Conservation (phyloP, 2,329 filamentous ascomycete species). For the Colletotrichum brevisporum region DNA sequence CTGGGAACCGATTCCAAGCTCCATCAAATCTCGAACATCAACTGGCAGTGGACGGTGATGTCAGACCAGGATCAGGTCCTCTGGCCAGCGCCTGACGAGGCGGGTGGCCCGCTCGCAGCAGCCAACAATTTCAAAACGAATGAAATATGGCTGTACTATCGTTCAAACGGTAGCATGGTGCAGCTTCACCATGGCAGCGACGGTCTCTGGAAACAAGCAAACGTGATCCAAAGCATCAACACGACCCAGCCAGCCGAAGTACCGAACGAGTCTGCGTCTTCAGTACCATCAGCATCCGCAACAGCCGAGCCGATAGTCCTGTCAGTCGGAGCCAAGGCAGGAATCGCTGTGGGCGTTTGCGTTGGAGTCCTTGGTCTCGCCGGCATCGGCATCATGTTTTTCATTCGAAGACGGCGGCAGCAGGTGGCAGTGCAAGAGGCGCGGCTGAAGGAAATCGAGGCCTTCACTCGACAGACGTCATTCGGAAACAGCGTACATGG, state of each 20-base stretch:
- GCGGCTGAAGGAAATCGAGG: constrained; percentile 44
- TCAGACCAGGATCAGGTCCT: constrained; percentile 43
- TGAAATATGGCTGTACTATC: constrained; percentile 52
- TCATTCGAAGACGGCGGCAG: constrained; percentile 55
- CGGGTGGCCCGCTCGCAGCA: constrained; percentile 48
- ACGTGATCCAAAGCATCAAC: constrained; percentile 46
- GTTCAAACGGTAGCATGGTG: constrained; percentile 48
- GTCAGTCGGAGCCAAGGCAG: constrained; percentile 66
- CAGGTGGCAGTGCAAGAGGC: constrained; percentile 44
- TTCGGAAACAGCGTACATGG: constrained; percentile 40
- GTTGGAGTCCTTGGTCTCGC: constrained; percentile 59
- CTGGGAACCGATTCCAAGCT: constrained; percentile 53
- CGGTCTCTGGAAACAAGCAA: constrained; percentile 48
- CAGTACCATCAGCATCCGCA: constrained; percentile 48
- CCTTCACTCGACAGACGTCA: constrained; percentile 44
- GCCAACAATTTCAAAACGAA: constrained; percentile 45
- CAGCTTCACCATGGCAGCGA: constrained; percentile 49
- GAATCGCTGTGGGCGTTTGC: constrained; percentile 68
- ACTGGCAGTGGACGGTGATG: constrained; percentile 48
- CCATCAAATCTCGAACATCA: constrained; percentile 48
- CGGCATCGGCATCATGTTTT: constrained; percentile 62
- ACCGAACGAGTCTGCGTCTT: constrained; percentile 11
- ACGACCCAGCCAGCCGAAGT: constrained; percentile 37
- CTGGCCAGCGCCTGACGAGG: constrained; percentile 51
- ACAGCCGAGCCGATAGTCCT: constrained; percentile 51